Evolutionary conservation across 148 eudicot species (phyloP), one percentile per base, ranked within the genome.

Genomic region (Fagopyrum tataricum): DNA sequence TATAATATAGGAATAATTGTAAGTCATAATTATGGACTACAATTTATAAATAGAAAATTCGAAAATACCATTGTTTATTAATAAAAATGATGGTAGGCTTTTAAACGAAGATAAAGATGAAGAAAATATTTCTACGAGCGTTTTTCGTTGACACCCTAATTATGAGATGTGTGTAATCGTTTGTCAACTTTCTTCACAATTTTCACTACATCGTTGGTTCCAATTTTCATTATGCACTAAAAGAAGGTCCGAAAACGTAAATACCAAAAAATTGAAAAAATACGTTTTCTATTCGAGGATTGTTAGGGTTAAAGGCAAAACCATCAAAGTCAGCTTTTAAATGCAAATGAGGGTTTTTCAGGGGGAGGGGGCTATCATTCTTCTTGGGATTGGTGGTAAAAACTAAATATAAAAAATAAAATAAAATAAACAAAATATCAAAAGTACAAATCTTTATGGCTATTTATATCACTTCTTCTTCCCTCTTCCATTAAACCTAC

Each of bases 381-480:
- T 71, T n/a, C 37, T 71, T 71, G 73, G 73, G 73, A 71, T 71
- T 49, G 73, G 40, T 47, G 58, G 40, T 48, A 47, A n/a, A 44
- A 43, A 43, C 44, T 40, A 5, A 7, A 47, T 9, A 4, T 5
- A 18, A 70, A n/a, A n/a, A 10, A 10, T 9, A 43, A 13, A 39
- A 23, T 11, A 24, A 61, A 26, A 24, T 61, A 3, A 24, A 61
- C 15, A 59, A 61, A 20, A 20, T 55, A 20, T 6, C 6, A 6
- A 55, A 61, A 61, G 67, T 61, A 61, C 67, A 10, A 61, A 24
- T 24, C 41, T 15, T 4, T 64, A 14, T 12, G 37, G 40, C 73
- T 71, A 71, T 71, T 44, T 71, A 71, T 42, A 71, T 49, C 37
- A 24, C 67, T 37, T 62, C 39, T 46, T 4, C 71, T 40, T 39